These are phyloP conservation scores for Camelina hispida DNA, from an alignment of 345 rosid species.

Conservation along the genomic window DNA sequence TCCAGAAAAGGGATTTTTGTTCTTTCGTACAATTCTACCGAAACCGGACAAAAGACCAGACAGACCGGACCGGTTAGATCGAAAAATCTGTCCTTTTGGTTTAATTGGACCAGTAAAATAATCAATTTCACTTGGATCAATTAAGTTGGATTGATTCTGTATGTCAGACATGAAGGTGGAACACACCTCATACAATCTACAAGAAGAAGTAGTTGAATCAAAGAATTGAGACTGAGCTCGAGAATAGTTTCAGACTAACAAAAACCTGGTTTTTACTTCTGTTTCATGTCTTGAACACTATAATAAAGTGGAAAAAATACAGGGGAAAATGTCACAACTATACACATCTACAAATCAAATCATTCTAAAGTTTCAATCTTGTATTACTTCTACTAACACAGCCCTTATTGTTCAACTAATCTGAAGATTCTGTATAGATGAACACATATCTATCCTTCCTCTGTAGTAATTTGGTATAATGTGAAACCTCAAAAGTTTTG, in stretches of 20 bases:
- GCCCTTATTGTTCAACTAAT: constrained; percentile 6
- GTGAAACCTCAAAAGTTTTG: constrained; percentile 1
- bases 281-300: constrained; percentile 1
- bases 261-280: constrained; percentile 10
- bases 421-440: neutral
- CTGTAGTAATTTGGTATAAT: neutral
- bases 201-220: neutral
- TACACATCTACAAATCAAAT: constrained; percentile 2
- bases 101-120: neutral
- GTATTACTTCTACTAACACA: constrained; percentile 2
- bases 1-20: neutral
- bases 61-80: constrained; percentile 4
- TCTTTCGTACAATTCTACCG: neutral
- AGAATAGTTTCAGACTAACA: constrained; percentile 11
- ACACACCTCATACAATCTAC: neutral
- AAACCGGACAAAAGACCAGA: neutral
- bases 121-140: neutral
- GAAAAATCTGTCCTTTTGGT: neutral
- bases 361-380: constrained; percentile 3
- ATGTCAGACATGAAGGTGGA: neutral
- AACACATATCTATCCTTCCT: neutral
- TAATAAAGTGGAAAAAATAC: neutral
- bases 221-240: neutral
- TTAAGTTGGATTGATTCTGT: neutral
- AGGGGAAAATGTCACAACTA: constrained; percentile 4